Percentiles rank a stretch among this genome's conserved stretches.
phyloP scores from a whole-genome alignment of 768 basidiomycete species.

The Cubamyces sp. region DNA sequence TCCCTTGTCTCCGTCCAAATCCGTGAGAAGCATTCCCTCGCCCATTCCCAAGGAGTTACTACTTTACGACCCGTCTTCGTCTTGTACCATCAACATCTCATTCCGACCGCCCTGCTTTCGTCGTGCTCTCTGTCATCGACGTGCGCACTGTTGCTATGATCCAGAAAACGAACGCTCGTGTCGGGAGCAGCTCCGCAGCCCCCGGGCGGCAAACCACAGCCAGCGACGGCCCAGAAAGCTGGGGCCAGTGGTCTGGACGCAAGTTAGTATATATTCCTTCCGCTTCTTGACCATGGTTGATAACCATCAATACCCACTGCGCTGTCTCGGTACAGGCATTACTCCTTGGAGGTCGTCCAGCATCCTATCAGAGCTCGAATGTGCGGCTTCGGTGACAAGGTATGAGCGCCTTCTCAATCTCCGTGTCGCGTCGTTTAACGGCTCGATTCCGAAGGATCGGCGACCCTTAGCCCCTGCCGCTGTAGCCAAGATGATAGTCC shows the following conservation, averaged over 20 bases:
- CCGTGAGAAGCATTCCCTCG: slow-evolving; percentile 24
- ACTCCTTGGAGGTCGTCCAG: slow-evolving; percentile 84
- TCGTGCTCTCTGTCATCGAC: slow-evolving; percentile 6
- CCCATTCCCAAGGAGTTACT: slow-evolving; percentile 25
- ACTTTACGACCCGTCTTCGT: slow-evolving; percentile 21
- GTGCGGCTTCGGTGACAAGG: slow-evolving; percentile 98
- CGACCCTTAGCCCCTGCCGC: slow-evolving; percentile 91
- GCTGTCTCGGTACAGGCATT: slow-evolving; percentile 55
- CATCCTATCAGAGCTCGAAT: slow-evolving; percentile 90
- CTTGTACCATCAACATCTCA: slow-evolving; percentile 16
- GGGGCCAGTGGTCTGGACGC: slow-evolving; percentile 72
- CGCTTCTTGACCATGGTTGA: background rate
- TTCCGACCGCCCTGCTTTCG: slow-evolving; percentile 15
- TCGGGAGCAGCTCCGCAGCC: slow-evolving; percentile 34
- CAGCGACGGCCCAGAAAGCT: slow-evolving; percentile 55
- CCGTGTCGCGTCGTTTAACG: slow-evolving; percentile 23
- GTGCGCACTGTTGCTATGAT: slow-evolving; percentile 51
- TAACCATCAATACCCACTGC: slow-evolving; percentile 11
- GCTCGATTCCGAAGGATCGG: slow-evolving; percentile 65
- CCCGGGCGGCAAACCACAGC: slow-evolving; percentile 31
- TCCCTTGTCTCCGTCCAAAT: slow-evolving; percentile 11
- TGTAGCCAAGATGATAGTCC: slow-evolving; percentile 81
- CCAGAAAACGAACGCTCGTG: slow-evolving; percentile 60
- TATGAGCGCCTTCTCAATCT: slow-evolving; percentile 38
- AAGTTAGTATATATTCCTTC: slow-evolving; percentile 48